Evolutionary conservation across 768 basidiomycete genomes (phyloP).

Genomic region (Suillus weaverae): DNA sequence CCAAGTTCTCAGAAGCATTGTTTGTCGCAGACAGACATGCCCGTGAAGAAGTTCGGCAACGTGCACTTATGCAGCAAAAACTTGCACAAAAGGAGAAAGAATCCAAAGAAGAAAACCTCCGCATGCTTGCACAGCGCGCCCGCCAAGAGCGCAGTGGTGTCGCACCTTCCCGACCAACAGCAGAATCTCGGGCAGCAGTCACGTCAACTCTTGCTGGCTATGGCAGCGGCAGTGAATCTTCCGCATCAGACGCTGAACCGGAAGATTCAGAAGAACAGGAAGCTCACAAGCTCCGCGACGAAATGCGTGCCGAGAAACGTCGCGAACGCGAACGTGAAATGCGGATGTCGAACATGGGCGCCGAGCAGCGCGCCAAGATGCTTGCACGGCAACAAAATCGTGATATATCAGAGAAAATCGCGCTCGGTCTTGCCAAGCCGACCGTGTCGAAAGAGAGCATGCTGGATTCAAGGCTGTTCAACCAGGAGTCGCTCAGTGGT

Average conservation of each 20-base stretch:
- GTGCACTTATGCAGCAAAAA: slow-evolving; percentile 97
- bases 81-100: slow-evolving; percentile 96
- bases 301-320: slow-evolving; percentile 89
- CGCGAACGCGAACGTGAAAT: slow-evolving; percentile 94
- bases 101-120: slow-evolving; percentile 94
- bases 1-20: slow-evolving; percentile 95
- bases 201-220: slow-evolving; percentile 81
- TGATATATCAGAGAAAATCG: slow-evolving; percentile 99
- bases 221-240: slow-evolving; percentile 72
- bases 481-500: slow-evolving; percentile 83
- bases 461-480: slow-evolving; percentile 96
- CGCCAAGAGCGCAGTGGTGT: slow-evolving; percentile 91
- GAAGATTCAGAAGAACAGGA: slow-evolving; percentile 82
- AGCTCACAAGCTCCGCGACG: slow-evolving; percentile 81
- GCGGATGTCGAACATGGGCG: slow-evolving; percentile 99
- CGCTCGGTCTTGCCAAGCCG: slow-evolving; percentile 95
- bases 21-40: slow-evolving; percentile 97
- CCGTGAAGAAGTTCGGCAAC: slow-evolving; percentile 95
- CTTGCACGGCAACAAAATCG: slow-evolving; percentile 95
- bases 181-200: slow-evolving; percentile 67
- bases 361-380: slow-evolving; percentile 94
- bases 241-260: slow-evolving; percentile 49
- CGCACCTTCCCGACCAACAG: slow-evolving; percentile 60
- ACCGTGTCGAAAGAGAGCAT: slow-evolving; percentile 95
- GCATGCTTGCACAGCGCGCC: slow-evolving; percentile 91